Percentiles rank a stretch among this genome's conserved stretches.
These are phyloP conservation scores for Ogataea paraovalis DNA, from an alignment of 805 yeast genomes.

Conservation along the genomic window DNA sequence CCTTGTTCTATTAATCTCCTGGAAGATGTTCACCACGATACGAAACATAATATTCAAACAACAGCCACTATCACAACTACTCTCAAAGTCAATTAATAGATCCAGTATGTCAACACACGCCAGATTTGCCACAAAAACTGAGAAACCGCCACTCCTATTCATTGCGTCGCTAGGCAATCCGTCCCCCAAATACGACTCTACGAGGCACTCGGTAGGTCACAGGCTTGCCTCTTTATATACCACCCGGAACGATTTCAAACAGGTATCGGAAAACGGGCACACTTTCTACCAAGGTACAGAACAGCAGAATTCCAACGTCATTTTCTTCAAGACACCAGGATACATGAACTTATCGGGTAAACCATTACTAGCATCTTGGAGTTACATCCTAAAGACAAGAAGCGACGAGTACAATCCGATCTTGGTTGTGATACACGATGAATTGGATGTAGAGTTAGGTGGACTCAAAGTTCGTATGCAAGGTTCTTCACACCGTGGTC, in stretches of 20 bases:
- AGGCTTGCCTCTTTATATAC: slow-evolving; percentile 37
- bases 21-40: not conserved
- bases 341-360: slow-evolving; percentile 72
- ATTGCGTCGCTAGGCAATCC: slow-evolving; percentile 75
- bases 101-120: not conserved
- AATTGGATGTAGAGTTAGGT: slow-evolving; percentile 64
- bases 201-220: slow-evolving; percentile 82
- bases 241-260: slow-evolving; percentile 16
- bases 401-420: slow-evolving; percentile 30
- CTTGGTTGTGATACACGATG: slow-evolving; percentile 74
- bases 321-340: slow-evolving; percentile 48
- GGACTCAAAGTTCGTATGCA: slow-evolving; percentile 57
- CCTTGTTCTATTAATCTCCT: not conserved
- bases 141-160: slow-evolving; percentile 26
- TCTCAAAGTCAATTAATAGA: not conserved
- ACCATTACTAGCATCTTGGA: slow-evolving; percentile 49
- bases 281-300: slow-evolving; percentile 18
- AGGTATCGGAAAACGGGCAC: slow-evolving; percentile 21
- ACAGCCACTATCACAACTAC: not conserved
- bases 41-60: not conserved
- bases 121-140: slow-evolving; percentile 12
- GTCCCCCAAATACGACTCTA: slow-evolving; percentile 50
- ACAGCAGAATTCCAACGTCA: slow-evolving; percentile 24
- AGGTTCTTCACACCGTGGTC: slow-evolving; percentile 69
- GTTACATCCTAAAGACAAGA: slow-evolving; percentile 28